Percentiles rank a stretch among this genome's conserved stretches.
These are phyloP conservation scores for Bullera alba DNA, from an alignment of 768 basidiomycete genomes.

Conservation along the genomic window DNA sequence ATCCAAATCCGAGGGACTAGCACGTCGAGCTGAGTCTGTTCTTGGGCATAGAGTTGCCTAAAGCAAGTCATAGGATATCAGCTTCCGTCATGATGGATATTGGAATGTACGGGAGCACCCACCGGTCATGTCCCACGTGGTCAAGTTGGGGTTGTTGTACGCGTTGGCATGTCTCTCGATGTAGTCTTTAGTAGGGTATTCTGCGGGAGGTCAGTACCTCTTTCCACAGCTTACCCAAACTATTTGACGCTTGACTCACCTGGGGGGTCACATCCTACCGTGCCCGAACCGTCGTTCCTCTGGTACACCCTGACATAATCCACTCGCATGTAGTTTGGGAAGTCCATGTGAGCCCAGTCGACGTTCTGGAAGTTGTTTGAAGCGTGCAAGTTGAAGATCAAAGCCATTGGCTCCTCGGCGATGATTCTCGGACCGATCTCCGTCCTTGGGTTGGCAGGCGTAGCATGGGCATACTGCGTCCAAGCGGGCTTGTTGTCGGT, in stretches of 20 bases:
- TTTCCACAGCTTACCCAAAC: neutral
- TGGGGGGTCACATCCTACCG: conserved; percentile 47
- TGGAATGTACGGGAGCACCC: too few relatives aligned
- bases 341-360: conserved; percentile 62
- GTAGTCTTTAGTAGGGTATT: conserved; percentile 75
- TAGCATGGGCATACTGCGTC: conserved; percentile 58
- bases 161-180: conserved; percentile 65
- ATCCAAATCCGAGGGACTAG: too few relatives aligned
- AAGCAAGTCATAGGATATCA: too few relatives aligned
- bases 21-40: neutral
- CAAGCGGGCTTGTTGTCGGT: conserved; percentile 35
- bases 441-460: conserved; percentile 57
- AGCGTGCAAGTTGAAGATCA: conserved; percentile 45
- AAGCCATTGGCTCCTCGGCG: conserved; percentile 77
- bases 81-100: too few relatives aligned
- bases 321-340: conserved; percentile 70
- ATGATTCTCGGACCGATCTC: conserved; percentile 64
- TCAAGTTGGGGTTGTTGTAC: conserved; percentile 62
- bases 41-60: neutral
- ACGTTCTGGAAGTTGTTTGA: conserved; percentile 63
- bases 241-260: conserved; percentile 22
- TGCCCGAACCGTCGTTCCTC: conserved; percentile 47
- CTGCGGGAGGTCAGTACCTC: conserved; percentile 41
- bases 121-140: conserved; percentile 49
- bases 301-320: conserved; percentile 91